A percentile compares a stretch with the other conserved stretches of the same genome.
Conservation (phyloP, 805 yeast genomes). For the Cyberlindnera amylophila region DNA sequence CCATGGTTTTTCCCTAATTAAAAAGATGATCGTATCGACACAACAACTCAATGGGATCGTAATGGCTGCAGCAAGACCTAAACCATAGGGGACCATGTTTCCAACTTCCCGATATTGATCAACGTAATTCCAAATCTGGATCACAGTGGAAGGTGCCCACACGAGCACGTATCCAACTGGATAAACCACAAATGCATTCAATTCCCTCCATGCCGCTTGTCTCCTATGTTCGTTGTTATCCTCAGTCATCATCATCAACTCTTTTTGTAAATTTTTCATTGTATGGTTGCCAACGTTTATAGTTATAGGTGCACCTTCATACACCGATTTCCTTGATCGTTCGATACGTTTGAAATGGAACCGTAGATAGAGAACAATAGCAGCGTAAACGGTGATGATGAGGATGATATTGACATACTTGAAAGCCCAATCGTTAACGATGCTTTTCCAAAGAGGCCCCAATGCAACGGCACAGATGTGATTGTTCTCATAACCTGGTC, state of each 20-base stretch:
- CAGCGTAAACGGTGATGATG: constrained; percentile 16
- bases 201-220: constrained; percentile 17
- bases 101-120: no score
- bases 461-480: constrained; percentile 18
- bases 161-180: constrained; percentile 23
- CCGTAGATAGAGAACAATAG: constrained; percentile 17
- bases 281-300: not conserved
- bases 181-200: constrained; percentile 21
- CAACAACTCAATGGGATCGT: constrained; percentile 77
- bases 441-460: constrained; percentile 20
- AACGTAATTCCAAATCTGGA: constrained; percentile 15
- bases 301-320: constrained; percentile 1
- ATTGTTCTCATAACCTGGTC: constrained; percentile 10
- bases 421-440: constrained; percentile 18
- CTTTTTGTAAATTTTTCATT: constrained; percentile 16
- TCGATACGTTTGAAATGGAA: constrained; percentile 12
- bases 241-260: constrained; percentile 17
- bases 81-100: constrained; percentile 7
- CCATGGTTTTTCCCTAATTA: constrained; percentile 81
- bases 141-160: constrained; percentile 19
- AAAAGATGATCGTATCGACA: constrained; percentile 70
- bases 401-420: constrained; percentile 17
- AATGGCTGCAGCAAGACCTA: constrained; percentile 45
- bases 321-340: constrained; percentile 12
- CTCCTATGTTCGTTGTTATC: constrained; percentile 8